phyloP scores from a whole-genome alignment of 2,329 filamentous ascomycete species.

The Monilinia fructicola region DNA sequence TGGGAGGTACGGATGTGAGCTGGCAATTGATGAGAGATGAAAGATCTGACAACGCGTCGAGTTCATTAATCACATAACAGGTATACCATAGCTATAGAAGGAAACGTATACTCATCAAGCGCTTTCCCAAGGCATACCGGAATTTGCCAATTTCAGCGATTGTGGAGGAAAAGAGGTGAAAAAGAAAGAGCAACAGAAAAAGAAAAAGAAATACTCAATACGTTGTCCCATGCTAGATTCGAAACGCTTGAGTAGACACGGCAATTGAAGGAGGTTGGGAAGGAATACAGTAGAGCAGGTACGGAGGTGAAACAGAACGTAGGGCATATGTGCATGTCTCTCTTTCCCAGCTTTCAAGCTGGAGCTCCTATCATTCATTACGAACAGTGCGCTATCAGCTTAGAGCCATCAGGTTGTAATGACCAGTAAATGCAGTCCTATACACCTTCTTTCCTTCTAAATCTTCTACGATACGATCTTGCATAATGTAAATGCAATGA shows the following conservation, averaged over 20 bases:
- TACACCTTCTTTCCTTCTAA: not conserved
- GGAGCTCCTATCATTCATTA: not conserved
- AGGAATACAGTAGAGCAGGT: not conserved
- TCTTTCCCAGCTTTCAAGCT: not conserved
- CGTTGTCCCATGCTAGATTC: constrained; percentile 3
- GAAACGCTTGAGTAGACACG: not conserved
- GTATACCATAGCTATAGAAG: not conserved
- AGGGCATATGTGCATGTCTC: constrained; percentile 8
- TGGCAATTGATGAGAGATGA: constrained; percentile 9
- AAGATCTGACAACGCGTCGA: not conserved
- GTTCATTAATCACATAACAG: not conserved
- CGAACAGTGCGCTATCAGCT: constrained; percentile 13
- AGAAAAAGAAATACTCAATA: not conserved
- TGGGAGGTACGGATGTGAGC: not conserved
- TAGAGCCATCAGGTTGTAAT: not conserved
- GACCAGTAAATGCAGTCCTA: not conserved
- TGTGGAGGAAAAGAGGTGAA: not conserved
- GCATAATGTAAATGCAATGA: constrained; percentile 9
- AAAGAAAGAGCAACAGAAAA: no score
- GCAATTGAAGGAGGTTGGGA: constrained; percentile 15
- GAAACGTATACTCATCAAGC: not conserved
- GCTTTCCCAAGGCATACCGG: constrained; percentile 5
- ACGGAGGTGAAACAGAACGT: not conserved
- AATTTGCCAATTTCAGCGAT: not conserved
- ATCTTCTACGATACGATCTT: not conserved